Evolutionary conservation across 768 basidiomycete species (phyloP), one percentile per base, ranked within the genome.

Genomic region (Termitomyces sp.): DNA sequence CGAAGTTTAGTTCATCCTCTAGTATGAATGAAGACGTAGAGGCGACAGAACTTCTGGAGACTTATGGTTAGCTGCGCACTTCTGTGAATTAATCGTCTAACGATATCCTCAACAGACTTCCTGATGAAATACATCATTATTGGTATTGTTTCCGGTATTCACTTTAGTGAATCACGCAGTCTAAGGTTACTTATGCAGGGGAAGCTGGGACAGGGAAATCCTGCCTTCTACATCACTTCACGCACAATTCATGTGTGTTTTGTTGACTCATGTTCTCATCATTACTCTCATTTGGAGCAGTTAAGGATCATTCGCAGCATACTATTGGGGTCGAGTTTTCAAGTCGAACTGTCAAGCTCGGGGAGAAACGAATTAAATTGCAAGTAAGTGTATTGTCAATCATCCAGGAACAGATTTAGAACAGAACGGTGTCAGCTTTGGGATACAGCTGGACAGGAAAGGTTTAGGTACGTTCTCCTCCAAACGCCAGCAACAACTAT

Each of bases 311-410:
- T 71, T 93, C 93, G 5, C 90, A 95, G 72, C 97, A 98, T 70
- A 98, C 97, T 14, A 98, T 99, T 56, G 97, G 96, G 10, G 97
- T 99, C 28, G 97, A 98, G 67, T 98, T 99, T 68, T 93, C 93
- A 17, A 96, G 93, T 67, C 79, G 94, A 62, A 94, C 93, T 0
- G 84, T 99, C 57, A 88, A 88, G 64, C 79, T 98, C 22, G 95
- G 91, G 50, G 94, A 97, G 77, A 92, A 93, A 73, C 82, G 88
- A 60, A 93, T 97, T 61, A 98, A 97, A 70, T 80, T 98, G 38
- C 96, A 98, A 84, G 94, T 93, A 45, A 60, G 81, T 55, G 7
- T 14, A 37, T 53, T 56, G 46, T n/a, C 15, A 32, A 26, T 35
- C 6, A 19, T 43, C 41, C n/a, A 5, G 5, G 38, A 26, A 28